These are phyloP conservation scores for Volvox carteri DNA, from an alignment of 163 green algal genomes.

Conservation along the genomic window DNA sequence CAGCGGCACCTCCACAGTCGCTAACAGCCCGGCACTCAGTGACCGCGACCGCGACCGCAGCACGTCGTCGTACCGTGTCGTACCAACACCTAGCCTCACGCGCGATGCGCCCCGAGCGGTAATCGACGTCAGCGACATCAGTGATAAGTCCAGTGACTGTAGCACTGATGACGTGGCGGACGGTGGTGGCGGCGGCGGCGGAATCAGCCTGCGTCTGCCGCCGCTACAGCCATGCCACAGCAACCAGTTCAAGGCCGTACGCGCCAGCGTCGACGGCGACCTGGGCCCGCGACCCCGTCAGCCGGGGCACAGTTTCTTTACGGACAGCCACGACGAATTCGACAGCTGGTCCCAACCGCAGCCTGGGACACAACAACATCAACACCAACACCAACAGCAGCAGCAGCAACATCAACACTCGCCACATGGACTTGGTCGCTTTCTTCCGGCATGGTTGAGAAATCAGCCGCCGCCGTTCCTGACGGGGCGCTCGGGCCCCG, in stretches of 20 bases:
- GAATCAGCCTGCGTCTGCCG: neutral
- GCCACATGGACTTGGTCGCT: neutral
- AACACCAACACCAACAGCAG: slow-evolving; percentile 1
- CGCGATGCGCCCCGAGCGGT: neutral
- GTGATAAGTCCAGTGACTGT: neutral
- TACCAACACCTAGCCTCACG: neutral
- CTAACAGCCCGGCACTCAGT: neutral
- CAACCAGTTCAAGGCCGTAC: slow-evolving; percentile 7
- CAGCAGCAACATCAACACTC: neutral
- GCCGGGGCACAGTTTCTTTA: slow-evolving; percentile 25
- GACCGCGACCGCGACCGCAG: neutral
- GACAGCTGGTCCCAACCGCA: neutral
- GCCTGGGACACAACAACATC: neutral
- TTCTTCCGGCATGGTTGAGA: neutral
- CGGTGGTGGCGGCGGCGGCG: neutral
- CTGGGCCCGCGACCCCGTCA: neutral
- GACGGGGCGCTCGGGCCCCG: neutral
- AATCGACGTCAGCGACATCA: neutral
- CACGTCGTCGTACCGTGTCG: neutral
- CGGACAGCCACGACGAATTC: slow-evolving; percentile 24
- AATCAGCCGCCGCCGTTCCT: slow-evolving; percentile 6
- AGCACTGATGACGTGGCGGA: neutral
- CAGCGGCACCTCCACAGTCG: neutral
- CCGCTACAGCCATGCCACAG: slow-evolving; percentile 11
- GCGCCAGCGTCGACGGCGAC: slow-evolving; percentile 2